A percentile compares a stretch with the other conserved stretches of the same genome.
These are phyloP conservation scores for Kodamaea jinghongensis DNA, from an alignment of 805 yeast species.

Conservation along the genomic window DNA sequence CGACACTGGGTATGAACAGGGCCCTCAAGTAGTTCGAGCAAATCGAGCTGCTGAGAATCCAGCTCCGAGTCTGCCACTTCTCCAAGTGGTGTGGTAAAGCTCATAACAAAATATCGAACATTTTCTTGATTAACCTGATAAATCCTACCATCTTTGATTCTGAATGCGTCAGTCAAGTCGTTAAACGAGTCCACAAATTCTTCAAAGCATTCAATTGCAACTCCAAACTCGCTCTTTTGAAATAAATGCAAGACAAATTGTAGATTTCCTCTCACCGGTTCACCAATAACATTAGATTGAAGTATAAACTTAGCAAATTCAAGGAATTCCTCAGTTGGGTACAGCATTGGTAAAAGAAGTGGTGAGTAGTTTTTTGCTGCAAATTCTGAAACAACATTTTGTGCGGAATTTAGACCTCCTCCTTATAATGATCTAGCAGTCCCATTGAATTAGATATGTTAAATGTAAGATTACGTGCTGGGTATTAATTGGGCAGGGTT, in stretches of 20 bases:
- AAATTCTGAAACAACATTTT: background rate
- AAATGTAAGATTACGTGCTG: too few species aligned
- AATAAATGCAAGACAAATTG: slow-evolving; percentile 3
- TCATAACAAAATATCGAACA: too few species aligned
- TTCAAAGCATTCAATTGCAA: background rate
- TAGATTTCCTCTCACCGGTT: slow-evolving; percentile 15
- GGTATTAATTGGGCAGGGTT: too few species aligned
- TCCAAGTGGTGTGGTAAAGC: too few species aligned
- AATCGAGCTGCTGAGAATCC: slow-evolving; percentile 6
- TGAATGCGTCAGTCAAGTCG: slow-evolving; percentile 15
- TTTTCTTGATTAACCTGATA: slow-evolving; percentile 13
- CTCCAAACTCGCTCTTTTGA: background rate
- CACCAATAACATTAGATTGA: slow-evolving; percentile 9
- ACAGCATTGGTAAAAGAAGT: background rate
- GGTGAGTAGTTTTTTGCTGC: slow-evolving; percentile 1
- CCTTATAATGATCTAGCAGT: too few species aligned
- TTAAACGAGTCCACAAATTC: slow-evolving; percentile 15
- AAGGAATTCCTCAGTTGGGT: slow-evolving; percentile 2
- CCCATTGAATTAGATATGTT: too few species aligned
- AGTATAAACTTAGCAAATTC: slow-evolving; percentile 11
- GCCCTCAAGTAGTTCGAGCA: slow-evolving; percentile 1
- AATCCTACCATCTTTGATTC: background rate
- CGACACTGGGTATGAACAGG: slow-evolving; percentile 1
- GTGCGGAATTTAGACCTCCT: background rate
- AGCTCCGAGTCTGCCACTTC: slow-evolving; percentile 7